Evolutionary conservation across 2,329 filamentous ascomycete species (phyloP).

Genomic region (Exophiala alcalophila): DNA sequence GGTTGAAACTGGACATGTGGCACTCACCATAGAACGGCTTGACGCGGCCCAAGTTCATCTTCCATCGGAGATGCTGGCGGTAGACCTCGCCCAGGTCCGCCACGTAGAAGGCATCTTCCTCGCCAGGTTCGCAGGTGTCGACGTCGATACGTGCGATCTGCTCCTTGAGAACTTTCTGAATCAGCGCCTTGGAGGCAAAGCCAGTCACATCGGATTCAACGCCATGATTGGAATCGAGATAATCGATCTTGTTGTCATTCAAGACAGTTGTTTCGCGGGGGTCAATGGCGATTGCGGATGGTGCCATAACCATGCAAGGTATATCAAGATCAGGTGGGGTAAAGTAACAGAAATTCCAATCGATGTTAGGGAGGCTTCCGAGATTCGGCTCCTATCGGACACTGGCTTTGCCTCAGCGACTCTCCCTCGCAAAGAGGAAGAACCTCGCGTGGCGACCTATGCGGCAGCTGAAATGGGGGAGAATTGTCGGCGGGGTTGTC

Average conservation of each 20-base stretch:
- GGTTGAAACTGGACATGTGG: constrained; percentile 1
- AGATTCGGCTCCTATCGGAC: constrained; percentile 83
- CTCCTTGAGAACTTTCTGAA: constrained; percentile 80
- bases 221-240: constrained; percentile 46
- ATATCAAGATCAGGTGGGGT: constrained; percentile 32
- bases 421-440: constrained; percentile 99
- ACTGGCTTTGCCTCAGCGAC: constrained; percentile 91
- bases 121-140: constrained; percentile 83
- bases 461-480: constrained; percentile 87
- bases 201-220: constrained; percentile 44
- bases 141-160: constrained; percentile 81
- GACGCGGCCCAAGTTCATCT: constrained; percentile 85
- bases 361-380: constrained; percentile 90
- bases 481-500: constrained; percentile 44
- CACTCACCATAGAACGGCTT: constrained; percentile 90
- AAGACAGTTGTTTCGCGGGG: constrained; percentile 28
- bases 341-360: constrained; percentile 29
- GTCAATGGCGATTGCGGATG: constrained; percentile 59
- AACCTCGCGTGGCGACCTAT: constrained; percentile 97
- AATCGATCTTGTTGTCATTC: constrained; percentile 32
- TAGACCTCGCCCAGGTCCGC: constrained; percentile 98
- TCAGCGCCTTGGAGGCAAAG: constrained; percentile 69
- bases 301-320: constrained; percentile 64
- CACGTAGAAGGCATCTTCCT: constrained; percentile 97
- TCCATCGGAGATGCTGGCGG: constrained; percentile 97